Evolutionary conservation across 176 grass and related monocot species (phyloP), one percentile per base, ranked within the genome.

Genomic region (Hordeum marinum): DNA sequence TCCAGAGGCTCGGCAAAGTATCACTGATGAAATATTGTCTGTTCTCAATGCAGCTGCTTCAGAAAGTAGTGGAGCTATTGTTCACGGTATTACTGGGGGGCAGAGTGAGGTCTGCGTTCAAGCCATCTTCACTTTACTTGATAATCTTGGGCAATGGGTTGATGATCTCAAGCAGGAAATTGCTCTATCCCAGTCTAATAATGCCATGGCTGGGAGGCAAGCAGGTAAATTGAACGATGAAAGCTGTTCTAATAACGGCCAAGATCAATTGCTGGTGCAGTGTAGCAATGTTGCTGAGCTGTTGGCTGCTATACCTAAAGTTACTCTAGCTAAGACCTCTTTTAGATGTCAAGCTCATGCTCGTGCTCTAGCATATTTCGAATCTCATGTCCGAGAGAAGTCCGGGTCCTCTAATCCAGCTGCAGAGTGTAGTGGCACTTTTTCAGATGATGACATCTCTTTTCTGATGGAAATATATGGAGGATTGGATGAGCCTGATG

Each of bases 381-480:
- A 98, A 64, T 98, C 83, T 61, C 89, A 95, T 88, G 93, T 98
- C 27, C 81, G 84, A 80, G 93, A 95, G 48, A 95, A 89, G 54
- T 93, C 91, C 5, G 93, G 96, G 75, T 98, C 96, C 67, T 94
- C 84, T 91, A 98, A 98, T 93, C 96, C 96, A 78, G 96, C 91
- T 87, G 96, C 96, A 25, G 85, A 81, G 34, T 93, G 59, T 25
- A 95, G 87, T 80, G 87, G 91, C 50, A 85, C 78, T n/a, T 98
- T 98, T 90, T 93, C 89, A 63, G 93, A 95, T 88, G 85, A 94
- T 73, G 96, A 98, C 71, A 98, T 95, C 64, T 95, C 96, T 76
- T 98, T 95, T 89, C 79, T 98, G 69, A 95, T 98, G 93, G 93
- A 98, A 89, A 98, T 98, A 85, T 98, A 98, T 68, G 89, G 93